Base-by-base conservation (phyloP, 805 yeast genomes). In the Groenewaldozyma salmanticensis region DNA sequence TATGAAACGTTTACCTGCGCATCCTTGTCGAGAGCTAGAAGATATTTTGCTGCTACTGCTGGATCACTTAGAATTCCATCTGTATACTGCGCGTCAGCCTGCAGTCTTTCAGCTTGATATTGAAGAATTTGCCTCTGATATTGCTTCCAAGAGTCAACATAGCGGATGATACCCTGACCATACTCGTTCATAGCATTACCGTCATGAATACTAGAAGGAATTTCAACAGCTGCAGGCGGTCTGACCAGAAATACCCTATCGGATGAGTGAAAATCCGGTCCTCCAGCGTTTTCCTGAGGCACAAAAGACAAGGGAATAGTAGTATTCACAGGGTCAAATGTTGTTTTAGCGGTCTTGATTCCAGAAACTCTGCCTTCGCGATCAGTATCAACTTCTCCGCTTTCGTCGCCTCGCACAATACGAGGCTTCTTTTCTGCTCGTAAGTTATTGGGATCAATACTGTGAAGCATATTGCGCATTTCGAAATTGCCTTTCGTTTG, bases 401-500 rank as follows among this genome's bases (percentile, higher is more conserved):
- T n/a, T n/a, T n/a, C n/a, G n/a, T n/a, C n/a, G n/a, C n/a, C n/a
- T n/a, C n/a, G n/a, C n/a, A n/a, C n/a, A n/a, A n/a, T n/a, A n/a
- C n/a, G n/a, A n/a, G n/a, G n/a, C 29, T 24, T 24, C 7, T 24
- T 7, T 24, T 24, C 29, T 24, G 7, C 11, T 24, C 29, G 7
- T 9, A 7, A 9, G 13, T 7, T 9, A 13, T 13, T 13, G 7
- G 29, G 29, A 9, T 27, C 40, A 29, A 38, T 20, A 7, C 31
- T 34, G 4, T 31, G 13, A 17, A 15, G n/a, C 11, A 38, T 5
- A 6, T 27, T 53, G 13, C 49, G 52, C 58, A 58, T 46, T 21
- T 49, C 45, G 42, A 58, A 58, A 34, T 54, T 49, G 21, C 60
- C 59, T 21, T 33, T 21, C 2, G 56, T 51, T 33, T 55, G 57